Conservation (phyloP, 2,329 filamentous ascomycete species). For the Trichoderma hamatum region DNA sequence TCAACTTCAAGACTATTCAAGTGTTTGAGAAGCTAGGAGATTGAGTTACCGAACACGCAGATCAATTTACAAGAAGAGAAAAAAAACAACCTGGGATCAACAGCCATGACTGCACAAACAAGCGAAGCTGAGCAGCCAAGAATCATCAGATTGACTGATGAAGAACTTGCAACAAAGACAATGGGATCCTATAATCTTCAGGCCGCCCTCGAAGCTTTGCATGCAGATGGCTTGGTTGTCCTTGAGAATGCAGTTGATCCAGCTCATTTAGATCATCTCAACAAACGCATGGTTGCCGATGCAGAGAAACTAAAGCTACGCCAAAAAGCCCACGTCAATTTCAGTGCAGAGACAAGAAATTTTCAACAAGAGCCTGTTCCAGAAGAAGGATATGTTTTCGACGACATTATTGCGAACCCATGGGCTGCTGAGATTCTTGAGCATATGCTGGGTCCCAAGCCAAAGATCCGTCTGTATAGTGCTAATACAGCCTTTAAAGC, state of each 20-base stretch:
- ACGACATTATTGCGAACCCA: not conserved
- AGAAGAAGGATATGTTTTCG: constrained; percentile 3
- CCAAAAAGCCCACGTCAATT: not conserved
- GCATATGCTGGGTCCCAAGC: not conserved
- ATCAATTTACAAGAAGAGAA: not conserved
- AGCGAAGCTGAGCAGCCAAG: not conserved
- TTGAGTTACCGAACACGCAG: not conserved
- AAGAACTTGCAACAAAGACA: not conserved
- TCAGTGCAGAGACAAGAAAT: not conserved
- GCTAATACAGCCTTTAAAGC: constrained; percentile 3
- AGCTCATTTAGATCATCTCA: not conserved
- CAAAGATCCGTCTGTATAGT: not conserved
- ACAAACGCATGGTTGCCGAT: not conserved
- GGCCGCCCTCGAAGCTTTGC: not conserved
- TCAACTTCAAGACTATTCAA: not conserved
- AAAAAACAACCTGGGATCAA: not conserved
- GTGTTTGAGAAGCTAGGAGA: too few relatives aligned
- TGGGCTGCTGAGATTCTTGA: not conserved
- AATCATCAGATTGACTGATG: constrained; percentile 11
- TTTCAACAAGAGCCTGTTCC: constrained; percentile 3
- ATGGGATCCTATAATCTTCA: not conserved
- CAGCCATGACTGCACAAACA: not conserved
- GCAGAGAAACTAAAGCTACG: not conserved
- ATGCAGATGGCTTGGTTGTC: not conserved
- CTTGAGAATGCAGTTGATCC: not conserved